A percentile compares a stretch with the other conserved stretches of the same genome.
Conservation (phyloP, 2,329 filamentous ascomycete genomes). For the Ambrosiella beaveri region DNA sequence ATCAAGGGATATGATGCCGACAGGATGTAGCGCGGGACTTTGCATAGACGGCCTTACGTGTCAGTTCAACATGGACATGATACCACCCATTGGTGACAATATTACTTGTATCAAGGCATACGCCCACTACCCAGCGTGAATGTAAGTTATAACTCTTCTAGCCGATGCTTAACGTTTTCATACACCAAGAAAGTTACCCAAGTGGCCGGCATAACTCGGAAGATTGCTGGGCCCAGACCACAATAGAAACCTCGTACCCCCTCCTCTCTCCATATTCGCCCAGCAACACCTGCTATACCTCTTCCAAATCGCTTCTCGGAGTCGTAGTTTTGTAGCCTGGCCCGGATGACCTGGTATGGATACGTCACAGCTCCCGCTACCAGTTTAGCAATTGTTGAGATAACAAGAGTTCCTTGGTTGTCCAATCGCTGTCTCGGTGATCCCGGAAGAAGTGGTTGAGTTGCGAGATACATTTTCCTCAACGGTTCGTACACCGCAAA, state of each 20-base stretch:
- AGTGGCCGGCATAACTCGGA: slow-evolving; percentile 81
- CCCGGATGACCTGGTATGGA: slow-evolving; percentile 83
- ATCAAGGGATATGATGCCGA: too few relatives aligned
- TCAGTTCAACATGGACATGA: too few relatives aligned
- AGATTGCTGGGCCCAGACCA: slow-evolving; percentile 72
- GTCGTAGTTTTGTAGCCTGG: slow-evolving; percentile 76
- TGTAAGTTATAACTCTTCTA: slow-evolving; percentile 24
- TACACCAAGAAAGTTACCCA: slow-evolving; percentile 96
- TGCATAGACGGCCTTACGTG: too few relatives aligned
- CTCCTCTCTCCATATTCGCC: slow-evolving; percentile 61
- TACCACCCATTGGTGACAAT: too few relatives aligned
- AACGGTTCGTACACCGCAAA: slow-evolving; percentile 82
- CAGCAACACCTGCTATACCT: slow-evolving; percentile 51
- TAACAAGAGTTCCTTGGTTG: slow-evolving; percentile 61
- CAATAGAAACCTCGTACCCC: slow-evolving; percentile 78
- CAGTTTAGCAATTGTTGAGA: slow-evolving; percentile 69
- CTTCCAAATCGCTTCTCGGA: slow-evolving; percentile 57
- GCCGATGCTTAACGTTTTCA: slow-evolving; percentile 70
- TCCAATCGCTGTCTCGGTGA: slow-evolving; percentile 13
- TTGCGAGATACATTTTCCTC: slow-evolving; percentile 36
- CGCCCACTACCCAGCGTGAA: neutral
- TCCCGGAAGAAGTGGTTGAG: slow-evolving; percentile 17
- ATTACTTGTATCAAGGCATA: neutral
- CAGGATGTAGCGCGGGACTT: too few relatives aligned
- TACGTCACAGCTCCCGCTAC: slow-evolving; percentile 83